phyloP scores from a whole-genome alignment of 1,284 basidiomycete genomes.

The Coniophora puteana region DNA sequence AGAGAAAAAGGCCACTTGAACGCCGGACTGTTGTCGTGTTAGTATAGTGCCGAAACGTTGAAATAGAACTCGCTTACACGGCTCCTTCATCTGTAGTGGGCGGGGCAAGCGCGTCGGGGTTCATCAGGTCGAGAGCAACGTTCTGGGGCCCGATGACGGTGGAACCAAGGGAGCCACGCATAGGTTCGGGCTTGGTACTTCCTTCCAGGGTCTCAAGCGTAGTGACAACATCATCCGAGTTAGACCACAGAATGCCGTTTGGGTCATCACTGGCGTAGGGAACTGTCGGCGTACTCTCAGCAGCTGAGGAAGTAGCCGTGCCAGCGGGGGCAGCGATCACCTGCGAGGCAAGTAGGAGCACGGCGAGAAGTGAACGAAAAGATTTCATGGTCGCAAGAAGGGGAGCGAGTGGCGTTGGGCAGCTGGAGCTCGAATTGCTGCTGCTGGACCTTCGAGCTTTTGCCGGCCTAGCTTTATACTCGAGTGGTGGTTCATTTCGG shows the following conservation, averaged over 20 bases:
- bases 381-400: not conserved
- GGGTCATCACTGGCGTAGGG: slow-evolving; percentile 30
- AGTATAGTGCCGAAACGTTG: not conserved
- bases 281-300: slow-evolving; percentile 23
- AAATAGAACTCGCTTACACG: slow-evolving; percentile 20
- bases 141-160: slow-evolving; percentile 48
- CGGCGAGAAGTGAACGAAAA: not conserved
- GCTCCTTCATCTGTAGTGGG: slow-evolving; percentile 49
- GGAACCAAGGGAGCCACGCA: slow-evolving; percentile 35
- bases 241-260: slow-evolving; percentile 29
- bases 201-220: too few relatives aligned
- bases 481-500: too few relatives aligned
- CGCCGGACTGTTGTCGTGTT: slow-evolving; percentile 28
- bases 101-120: slow-evolving; percentile 46
- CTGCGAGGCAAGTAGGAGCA: not conserved
- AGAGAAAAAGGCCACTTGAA: slow-evolving; percentile 60
- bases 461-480: too few relatives aligned
- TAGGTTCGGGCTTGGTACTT: slow-evolving; percentile 37
- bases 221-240: slow-evolving; percentile 15
- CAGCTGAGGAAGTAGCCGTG: slow-evolving; percentile 17
- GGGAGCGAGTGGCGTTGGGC: not conserved
- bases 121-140: slow-evolving; percentile 40
- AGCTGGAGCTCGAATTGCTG: too few relatives aligned
- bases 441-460: too few relatives aligned
- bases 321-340: slow-evolving; percentile 20